Conservation (phyloP, 2,329 filamentous ascomycete species). For the Colletotrichum tanaceti region DNA sequence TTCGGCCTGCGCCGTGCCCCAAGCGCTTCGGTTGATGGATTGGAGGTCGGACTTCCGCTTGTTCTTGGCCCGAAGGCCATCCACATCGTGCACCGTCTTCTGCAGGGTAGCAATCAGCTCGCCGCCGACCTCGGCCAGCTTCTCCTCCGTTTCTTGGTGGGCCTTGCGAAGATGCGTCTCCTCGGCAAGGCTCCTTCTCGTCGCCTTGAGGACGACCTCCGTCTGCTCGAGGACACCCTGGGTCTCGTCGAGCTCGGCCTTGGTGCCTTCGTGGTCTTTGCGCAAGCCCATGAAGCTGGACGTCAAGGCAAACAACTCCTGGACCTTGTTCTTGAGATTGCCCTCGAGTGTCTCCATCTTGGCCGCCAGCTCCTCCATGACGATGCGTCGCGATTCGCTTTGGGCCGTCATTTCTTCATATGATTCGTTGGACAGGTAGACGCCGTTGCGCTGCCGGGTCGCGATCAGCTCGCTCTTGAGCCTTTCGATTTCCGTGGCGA, state of each 20-base stretch:
- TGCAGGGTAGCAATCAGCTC: slow-evolving; percentile 82
- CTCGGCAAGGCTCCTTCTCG: slow-evolving; percentile 79
- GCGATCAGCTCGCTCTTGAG: slow-evolving; percentile 94
- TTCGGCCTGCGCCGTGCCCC: slow-evolving; percentile 80
- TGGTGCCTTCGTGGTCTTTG: slow-evolving; percentile 87
- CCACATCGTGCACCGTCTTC: slow-evolving; percentile 82
- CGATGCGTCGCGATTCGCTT: slow-evolving; percentile 90
- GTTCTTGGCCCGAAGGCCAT: slow-evolving; percentile 86
- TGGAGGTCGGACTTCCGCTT: slow-evolving; percentile 87
- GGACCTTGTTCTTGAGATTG: slow-evolving; percentile 91
- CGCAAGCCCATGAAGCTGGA: slow-evolving; percentile 89
- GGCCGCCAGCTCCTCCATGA: slow-evolving; percentile 91
- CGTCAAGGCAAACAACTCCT: slow-evolving; percentile 88
- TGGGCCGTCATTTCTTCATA: slow-evolving; percentile 93
- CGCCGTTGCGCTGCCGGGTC: slow-evolving; percentile 91
- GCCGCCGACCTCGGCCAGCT: slow-evolving; percentile 78
- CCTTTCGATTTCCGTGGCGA: slow-evolving; percentile 92
- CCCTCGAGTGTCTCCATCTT: slow-evolving; percentile 93
- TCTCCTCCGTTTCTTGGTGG: slow-evolving; percentile 85
- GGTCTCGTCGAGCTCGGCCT: slow-evolving; percentile 78
- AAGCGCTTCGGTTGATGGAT: slow-evolving; percentile 79
- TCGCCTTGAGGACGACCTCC: slow-evolving; percentile 83
- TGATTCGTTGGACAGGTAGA: slow-evolving; percentile 88
- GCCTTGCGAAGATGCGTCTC: slow-evolving; percentile 84
- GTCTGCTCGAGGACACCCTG: slow-evolving; percentile 87